These are phyloP conservation scores for Phytophthora cryptogea DNA, from an alignment of 352 stramenopile species.

Conservation along the genomic window DNA sequence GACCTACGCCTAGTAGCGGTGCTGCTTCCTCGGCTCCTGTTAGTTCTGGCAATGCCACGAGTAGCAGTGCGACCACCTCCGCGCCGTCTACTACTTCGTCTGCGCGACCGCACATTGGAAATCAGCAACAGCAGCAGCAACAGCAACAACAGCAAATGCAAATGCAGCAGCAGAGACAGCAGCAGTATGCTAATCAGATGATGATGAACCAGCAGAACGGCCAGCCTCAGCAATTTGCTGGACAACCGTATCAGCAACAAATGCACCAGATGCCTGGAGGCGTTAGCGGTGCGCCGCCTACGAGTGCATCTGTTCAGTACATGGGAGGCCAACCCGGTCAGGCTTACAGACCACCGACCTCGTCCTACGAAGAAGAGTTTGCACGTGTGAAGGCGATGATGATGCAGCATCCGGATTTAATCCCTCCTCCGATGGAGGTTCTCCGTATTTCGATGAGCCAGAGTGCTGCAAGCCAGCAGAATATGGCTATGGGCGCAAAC, in stretches of 20 bases:
- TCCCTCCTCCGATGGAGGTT: constrained; percentile 86
- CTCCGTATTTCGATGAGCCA: constrained; percentile 86
- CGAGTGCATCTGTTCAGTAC: constrained; percentile 53
- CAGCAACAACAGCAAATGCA: constrained; percentile 43
- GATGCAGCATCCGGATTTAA: constrained; percentile 87
- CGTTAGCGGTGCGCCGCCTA: constrained; percentile 38
- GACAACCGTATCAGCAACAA: constrained; percentile 50
- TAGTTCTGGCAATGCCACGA: constrained; percentile 13
- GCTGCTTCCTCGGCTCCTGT: constrained; percentile 13
- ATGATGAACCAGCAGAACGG: constrained; percentile 66
- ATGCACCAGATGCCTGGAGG: constrained; percentile 56
- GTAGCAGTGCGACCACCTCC: constrained; percentile 27
- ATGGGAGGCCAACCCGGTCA: constrained; percentile 60
- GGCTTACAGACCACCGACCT: constrained; percentile 59
- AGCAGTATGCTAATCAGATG: constrained; percentile 74
- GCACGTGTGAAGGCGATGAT: constrained; percentile 89
- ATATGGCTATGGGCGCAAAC: constrained; percentile 56
- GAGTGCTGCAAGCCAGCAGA: constrained; percentile 53
- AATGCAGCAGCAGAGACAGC: constrained; percentile 54
- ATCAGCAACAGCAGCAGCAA: constrained; percentile 46
- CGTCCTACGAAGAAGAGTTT: constrained; percentile 87
- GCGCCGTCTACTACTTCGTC: constrained; percentile 56
- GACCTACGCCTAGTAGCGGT: constrained; percentile 8
- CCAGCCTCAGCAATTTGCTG: constrained; percentile 45
- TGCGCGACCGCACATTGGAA: constrained; percentile 72